A percentile compares a stretch with the other conserved stretches of the same genome.
phyloP scores from a whole-genome alignment of 192 early-diverging fungal species.

The Tieghemiomyces parasiticus region DNA sequence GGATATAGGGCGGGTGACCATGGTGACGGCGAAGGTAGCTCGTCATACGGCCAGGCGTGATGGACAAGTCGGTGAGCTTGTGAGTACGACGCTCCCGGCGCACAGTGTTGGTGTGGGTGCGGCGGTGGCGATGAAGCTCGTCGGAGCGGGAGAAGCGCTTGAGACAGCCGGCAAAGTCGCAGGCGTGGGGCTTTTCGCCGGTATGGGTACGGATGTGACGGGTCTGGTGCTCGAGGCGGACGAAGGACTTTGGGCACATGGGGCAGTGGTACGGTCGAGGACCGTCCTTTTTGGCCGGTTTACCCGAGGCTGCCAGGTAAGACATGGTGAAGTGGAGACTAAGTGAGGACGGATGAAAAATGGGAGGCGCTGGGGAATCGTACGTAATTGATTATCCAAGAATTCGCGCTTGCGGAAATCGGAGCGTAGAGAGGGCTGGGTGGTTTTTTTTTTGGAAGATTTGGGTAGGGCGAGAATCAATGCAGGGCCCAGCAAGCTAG shows the following conservation, averaged over 20 bases:
- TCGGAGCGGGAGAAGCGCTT: conserved; percentile 65
- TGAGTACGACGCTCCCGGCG: not conserved
- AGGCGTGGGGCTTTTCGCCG: conserved; percentile 69
- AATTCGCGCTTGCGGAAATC: not conserved
- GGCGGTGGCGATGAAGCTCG: conserved; percentile 59
- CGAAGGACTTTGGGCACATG: conserved; percentile 57
- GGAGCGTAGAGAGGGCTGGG: not conserved
- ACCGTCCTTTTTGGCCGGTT: not conserved
- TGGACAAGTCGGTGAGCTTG: not conserved
- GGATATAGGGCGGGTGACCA: not conserved
- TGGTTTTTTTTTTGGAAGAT: not conserved
- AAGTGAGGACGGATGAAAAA: too few species aligned
- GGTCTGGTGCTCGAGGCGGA: conserved; percentile 63
- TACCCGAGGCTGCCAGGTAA: not conserved
- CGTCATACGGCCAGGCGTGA: not conserved
- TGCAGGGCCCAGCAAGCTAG: not conserved
- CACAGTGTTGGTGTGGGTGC: conserved; percentile 37
- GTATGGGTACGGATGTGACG: conserved; percentile 75
- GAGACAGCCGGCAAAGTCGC: conserved; percentile 59
- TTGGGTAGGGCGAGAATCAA: not conserved
- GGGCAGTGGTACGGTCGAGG: conserved; percentile 58
- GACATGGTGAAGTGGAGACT: too few species aligned
- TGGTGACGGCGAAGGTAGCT: not conserved
- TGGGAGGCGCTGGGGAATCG: not conserved
- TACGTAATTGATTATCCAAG: not conserved